Base-by-base conservation (phyloP, 495 filamentous ascomycete genomes). In the Clavariopsis aquatica region DNA sequence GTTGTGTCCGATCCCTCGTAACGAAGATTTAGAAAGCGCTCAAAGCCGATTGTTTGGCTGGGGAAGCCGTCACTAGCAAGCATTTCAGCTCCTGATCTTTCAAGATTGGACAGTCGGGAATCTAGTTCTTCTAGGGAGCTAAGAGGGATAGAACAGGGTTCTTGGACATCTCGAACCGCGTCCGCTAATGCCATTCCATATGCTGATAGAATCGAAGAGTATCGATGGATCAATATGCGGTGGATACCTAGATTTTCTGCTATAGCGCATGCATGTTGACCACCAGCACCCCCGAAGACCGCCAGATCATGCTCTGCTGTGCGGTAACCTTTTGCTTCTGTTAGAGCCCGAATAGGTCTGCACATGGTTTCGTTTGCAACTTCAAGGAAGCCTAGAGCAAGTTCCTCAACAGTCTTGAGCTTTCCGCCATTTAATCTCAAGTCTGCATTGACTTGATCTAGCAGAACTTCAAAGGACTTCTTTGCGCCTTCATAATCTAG, bases 1-100 rank as follows among this genome's bases (percentile, higher is more conserved):
- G 78, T 77, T 0, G 81, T 83, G 52, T 83, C 79, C 1, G 79
- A 81, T 4, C 82, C 82, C 28, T 79, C 76, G 36, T 84, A 84
- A 0, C 81, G 79, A 71, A 84, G 75, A 63, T 84, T 84, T 28
- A 84, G 69, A 67, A 80, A 84, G 19, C 79, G 67, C 45, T 84
- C 81, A 36, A 62, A 62, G 15, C 31, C 22, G 20, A 62, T 62
- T 6, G 26, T 26, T 20, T 60, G 6, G 1, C 27, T 17, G 1
- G 57, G 24, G 54, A 62, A 17, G 17, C 59, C 59, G 13, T 62
- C 59, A 17, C 54, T 41, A 29, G 59, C 6, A 47, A 60, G 43
- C 38, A 47, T 60, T 20, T 62, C 59, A 6, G 49, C 3, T 15
- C 46, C 59, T 10, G 49, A 19, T 41, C 54, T 62, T 38, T 62